Percentiles rank a stretch among this genome's conserved stretches.
These are phyloP conservation scores for Evernia prunastri DNA, from an alignment of 495 filamentous ascomycete species.

Conservation along the genomic window DNA sequence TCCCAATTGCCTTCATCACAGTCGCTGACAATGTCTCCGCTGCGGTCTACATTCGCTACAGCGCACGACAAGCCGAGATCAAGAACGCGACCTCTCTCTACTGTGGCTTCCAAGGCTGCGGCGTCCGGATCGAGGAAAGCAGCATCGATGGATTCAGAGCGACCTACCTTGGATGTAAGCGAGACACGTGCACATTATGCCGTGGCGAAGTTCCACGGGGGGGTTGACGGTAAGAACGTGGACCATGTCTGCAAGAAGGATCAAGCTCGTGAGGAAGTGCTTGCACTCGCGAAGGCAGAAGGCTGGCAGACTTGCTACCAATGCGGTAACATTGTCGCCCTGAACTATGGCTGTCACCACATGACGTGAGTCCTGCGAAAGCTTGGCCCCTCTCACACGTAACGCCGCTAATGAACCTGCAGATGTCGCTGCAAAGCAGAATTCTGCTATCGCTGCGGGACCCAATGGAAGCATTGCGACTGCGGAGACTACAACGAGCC, in stretches of 20 bases:
- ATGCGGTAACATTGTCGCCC: neutral
- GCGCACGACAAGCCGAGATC: neutral
- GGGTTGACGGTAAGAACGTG: neutral
- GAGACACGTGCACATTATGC: neutral
- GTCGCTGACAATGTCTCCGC: neutral
- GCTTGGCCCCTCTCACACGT: neutral
- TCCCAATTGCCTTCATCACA: neutral
- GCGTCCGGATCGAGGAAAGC: neutral
- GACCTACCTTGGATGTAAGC: neutral
- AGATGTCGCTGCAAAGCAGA: neutral
- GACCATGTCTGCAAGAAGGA: neutral
- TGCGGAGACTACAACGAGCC: neutral
- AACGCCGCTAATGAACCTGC: neutral
- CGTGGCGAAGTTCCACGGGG: neutral
- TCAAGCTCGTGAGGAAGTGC: neutral
- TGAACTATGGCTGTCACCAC: neutral
- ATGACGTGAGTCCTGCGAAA: neutral
- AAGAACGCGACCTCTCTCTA: neutral
- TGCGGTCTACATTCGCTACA: neutral
- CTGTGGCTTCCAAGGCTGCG: neutral
- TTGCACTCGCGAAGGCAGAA: neutral
- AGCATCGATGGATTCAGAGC: neutral
- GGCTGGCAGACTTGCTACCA: slow-evolving; percentile 4
- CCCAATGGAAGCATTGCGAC: neutral
- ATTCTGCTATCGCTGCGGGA: neutral